These are phyloP conservation scores for Epichloe hybrida DNA, from an alignment of 2,329 filamentous ascomycete genomes.

Conservation along the genomic window DNA sequence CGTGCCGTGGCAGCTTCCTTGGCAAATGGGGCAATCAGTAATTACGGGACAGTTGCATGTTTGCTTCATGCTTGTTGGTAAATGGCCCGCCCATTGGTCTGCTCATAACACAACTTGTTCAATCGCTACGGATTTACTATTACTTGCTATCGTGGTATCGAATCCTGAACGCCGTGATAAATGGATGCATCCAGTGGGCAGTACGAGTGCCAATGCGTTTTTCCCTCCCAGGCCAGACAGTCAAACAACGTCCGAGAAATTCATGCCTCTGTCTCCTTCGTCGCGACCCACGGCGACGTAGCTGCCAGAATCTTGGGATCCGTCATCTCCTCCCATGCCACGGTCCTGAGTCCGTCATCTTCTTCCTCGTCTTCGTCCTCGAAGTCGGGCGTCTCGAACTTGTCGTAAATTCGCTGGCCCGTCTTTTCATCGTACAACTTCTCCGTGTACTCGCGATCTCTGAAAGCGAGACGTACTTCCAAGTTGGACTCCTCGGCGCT, in stretches of 20 bases:
- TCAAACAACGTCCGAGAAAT: background rate
- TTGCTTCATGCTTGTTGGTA: background rate
- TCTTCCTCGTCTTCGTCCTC: slow-evolving; percentile 46
- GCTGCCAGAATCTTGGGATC: slow-evolving; percentile 51
- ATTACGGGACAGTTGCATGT: background rate
- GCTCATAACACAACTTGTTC: background rate
- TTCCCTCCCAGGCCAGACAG: too few relatives aligned
- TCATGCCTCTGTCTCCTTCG: background rate
- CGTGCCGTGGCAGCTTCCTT: background rate
- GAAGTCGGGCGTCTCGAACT: slow-evolving; percentile 60
- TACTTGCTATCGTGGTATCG: background rate
- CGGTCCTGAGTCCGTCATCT: slow-evolving; percentile 47
- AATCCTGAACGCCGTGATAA: background rate
- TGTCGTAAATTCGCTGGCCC: slow-evolving; percentile 60
- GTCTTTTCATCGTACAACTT: slow-evolving; percentile 51
- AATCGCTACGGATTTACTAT: background rate
- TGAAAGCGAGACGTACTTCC: slow-evolving; percentile 51
- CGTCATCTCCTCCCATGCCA: slow-evolving; percentile 49
- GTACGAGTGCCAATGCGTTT: too few relatives aligned
- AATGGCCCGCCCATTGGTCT: too few relatives aligned
- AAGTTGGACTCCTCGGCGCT: slow-evolving; percentile 39
- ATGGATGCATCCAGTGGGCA: background rate
- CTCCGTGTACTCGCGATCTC: slow-evolving; percentile 48
- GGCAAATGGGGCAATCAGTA: background rate
- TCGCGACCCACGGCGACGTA: slow-evolving; percentile 7